Percentiles rank a stretch among this genome's conserved stretches.
Conservation (phyloP, 2,329 filamentous ascomycete genomes). For the Hypoxylon sp. region DNA sequence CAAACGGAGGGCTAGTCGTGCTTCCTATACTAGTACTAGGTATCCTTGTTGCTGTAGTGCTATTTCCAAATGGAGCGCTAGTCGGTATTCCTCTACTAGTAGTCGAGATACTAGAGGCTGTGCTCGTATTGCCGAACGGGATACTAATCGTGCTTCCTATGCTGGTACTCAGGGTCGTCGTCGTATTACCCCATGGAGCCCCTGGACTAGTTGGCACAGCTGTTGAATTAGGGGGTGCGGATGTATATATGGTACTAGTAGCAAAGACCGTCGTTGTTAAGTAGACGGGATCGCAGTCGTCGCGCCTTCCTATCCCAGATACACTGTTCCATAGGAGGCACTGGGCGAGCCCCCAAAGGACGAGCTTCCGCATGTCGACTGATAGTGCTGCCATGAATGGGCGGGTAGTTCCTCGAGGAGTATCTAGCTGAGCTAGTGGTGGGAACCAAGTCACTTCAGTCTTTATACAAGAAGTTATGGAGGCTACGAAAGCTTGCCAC, state of each 20-base stretch:
- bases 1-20: slow-evolving; percentile 10
- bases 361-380: slow-evolving; percentile 40
- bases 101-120: slow-evolving; percentile 11
- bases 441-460: slow-evolving; percentile 13
- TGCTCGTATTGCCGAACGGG: slow-evolving; percentile 14
- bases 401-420: background rate
- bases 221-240: slow-evolving; percentile 36
- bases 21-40: slow-evolving; percentile 7
- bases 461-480: slow-evolving; percentile 26
- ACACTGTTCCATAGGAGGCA: slow-evolving; percentile 36
- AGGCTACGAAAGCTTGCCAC: slow-evolving; percentile 21
- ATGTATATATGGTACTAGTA: slow-evolving; percentile 46
- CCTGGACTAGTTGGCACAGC: slow-evolving; percentile 11
- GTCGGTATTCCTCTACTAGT: slow-evolving; percentile 11
- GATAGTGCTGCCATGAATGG: slow-evolving; percentile 20
- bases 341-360: slow-evolving; percentile 41
- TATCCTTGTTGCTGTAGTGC: slow-evolving; percentile 25
- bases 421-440: slow-evolving; percentile 24
- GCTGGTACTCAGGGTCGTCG: slow-evolving; percentile 14
- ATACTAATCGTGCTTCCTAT: slow-evolving; percentile 23
- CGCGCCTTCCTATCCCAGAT: slow-evolving; percentile 36
- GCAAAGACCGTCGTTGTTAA: slow-evolving; percentile 47
- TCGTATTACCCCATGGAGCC: slow-evolving; percentile 23
- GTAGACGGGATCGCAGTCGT: slow-evolving; percentile 37
- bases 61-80: slow-evolving; percentile 18